A percentile compares a stretch with the other conserved stretches of the same genome.
Conservation (phyloP, 441 rosid species). For the Adansonia gregorii region DNA sequence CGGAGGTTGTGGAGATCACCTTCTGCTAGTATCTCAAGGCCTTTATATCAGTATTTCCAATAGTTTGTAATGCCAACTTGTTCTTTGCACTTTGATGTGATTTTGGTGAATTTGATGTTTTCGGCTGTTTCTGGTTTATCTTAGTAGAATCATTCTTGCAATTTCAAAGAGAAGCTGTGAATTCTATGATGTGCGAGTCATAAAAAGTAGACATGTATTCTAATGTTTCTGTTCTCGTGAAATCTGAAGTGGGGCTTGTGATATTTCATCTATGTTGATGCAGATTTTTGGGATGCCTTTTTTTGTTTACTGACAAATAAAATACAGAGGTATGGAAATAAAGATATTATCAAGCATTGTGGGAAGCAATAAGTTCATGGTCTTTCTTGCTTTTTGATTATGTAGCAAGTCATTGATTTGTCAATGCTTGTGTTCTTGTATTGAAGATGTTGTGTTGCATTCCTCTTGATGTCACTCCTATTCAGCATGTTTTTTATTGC, state of each 20-base stretch:
- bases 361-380: background rate
- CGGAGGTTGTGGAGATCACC: conserved; percentile 42
- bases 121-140: background rate
- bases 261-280: background rate
- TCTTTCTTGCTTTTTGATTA: background rate
- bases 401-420: background rate
- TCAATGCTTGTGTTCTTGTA: conserved; percentile 10
- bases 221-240: background rate
- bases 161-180: background rate
- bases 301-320: background rate
- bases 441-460: background rate
- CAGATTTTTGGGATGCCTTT: background rate
- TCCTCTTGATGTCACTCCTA: background rate
- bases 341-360: background rate
- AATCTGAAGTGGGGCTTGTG: background rate
- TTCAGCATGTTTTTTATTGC: background rate
- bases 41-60: conserved; percentile 70
- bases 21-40: conserved; percentile 40
- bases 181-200: background rate
- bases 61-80: conserved; percentile 49
- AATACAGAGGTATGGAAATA: background rate
- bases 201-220: background rate
- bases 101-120: background rate
- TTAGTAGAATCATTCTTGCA: background rate
- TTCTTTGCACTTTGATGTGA: conserved; percentile 9